phyloP scores from a whole-genome alignment of 2,329 filamentous ascomycete species.

The Scytalidium sp. region DNA sequence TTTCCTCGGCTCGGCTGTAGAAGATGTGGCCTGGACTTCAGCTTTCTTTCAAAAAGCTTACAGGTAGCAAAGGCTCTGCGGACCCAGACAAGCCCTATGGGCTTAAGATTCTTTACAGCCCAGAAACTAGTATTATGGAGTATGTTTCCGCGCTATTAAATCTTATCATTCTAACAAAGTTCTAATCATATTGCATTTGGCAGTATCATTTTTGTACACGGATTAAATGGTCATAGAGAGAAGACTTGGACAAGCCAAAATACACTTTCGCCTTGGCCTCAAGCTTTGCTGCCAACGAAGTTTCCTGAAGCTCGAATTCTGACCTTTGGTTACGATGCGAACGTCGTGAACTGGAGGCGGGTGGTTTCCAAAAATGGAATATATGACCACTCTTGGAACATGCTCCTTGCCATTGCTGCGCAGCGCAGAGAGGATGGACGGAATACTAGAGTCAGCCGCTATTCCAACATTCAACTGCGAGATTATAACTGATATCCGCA shows the following conservation, averaged over 20 bases:
- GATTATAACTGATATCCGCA: conserved; percentile 13
- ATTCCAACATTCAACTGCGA: too few species aligned
- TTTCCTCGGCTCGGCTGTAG: too few species aligned
- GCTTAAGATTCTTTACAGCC: too few species aligned
- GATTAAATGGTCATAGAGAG: conserved; percentile 27
- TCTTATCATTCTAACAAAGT: too few species aligned
- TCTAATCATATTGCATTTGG: too few species aligned
- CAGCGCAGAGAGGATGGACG: conserved; percentile 22
- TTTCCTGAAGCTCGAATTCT: conserved; percentile 33
- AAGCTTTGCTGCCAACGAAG: conserved; percentile 24
- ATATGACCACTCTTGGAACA: conserved; percentile 26
- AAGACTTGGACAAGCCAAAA: conserved; percentile 27
- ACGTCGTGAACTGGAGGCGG: conserved; percentile 10
- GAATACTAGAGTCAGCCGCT: too few species aligned
- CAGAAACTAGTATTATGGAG: too few species aligned
- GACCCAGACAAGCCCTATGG: too few species aligned
- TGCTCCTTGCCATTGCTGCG: conserved; percentile 23
- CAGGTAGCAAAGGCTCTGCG: too few species aligned
- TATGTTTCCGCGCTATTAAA: too few species aligned
- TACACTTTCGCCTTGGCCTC: conserved; percentile 23
- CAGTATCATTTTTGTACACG: conserved; percentile 29
- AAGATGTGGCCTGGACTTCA: too few species aligned
- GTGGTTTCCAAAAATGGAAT: conserved; percentile 14
- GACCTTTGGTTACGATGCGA: conserved; percentile 33
- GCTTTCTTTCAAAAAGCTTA: too few species aligned